These are phyloP conservation scores for Daldinia childiae DNA, from an alignment of 495 filamentous ascomycete genomes.

Conservation along the genomic window DNA sequence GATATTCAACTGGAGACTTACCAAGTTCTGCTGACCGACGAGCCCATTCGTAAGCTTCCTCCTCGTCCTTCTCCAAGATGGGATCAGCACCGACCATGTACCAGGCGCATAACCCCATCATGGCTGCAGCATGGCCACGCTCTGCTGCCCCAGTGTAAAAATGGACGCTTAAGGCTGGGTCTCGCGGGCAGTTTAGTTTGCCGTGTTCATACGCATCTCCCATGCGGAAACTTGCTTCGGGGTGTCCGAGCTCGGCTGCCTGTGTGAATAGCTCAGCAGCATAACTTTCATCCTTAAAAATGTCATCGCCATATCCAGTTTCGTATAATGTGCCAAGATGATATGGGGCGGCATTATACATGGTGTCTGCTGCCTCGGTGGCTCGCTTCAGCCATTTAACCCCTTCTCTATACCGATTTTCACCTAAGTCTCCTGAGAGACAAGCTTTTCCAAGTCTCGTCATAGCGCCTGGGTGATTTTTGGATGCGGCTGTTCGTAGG, in stretches of 20 bases:
- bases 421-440: conserved; percentile 85
- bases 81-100: conserved; percentile 96
- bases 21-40: conserved; percentile 83
- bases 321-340: conserved; percentile 90
- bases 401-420: conserved; percentile 88
- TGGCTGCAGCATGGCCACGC: conserved; percentile 82
- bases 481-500: conserved; percentile 87
- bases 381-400: conserved; percentile 97
- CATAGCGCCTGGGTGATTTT: conserved; percentile 95
- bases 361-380: conserved; percentile 83
- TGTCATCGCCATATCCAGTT: conserved; percentile 87
- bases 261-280: conserved; percentile 95
- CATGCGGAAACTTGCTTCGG: conserved; percentile 83
- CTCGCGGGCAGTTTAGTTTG: conserved; percentile 82
- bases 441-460: conserved; percentile 91
- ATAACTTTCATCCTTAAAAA: conserved; percentile 89
- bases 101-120: conserved; percentile 99
- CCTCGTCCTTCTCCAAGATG: conserved; percentile 91
- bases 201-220: conserved; percentile 99
- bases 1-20: conserved; percentile 55
- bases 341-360: conserved; percentile 94
- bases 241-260: conserved; percentile 89
- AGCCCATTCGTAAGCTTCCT: conserved; percentile 97
- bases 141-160: conserved; percentile 96
- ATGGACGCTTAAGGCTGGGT: conserved; percentile 94